Evolutionary conservation across 2,329 filamentous ascomycete genomes (phyloP), one percentile per base, ranked within the genome.

Genomic region (Monilinia fructicola): DNA sequence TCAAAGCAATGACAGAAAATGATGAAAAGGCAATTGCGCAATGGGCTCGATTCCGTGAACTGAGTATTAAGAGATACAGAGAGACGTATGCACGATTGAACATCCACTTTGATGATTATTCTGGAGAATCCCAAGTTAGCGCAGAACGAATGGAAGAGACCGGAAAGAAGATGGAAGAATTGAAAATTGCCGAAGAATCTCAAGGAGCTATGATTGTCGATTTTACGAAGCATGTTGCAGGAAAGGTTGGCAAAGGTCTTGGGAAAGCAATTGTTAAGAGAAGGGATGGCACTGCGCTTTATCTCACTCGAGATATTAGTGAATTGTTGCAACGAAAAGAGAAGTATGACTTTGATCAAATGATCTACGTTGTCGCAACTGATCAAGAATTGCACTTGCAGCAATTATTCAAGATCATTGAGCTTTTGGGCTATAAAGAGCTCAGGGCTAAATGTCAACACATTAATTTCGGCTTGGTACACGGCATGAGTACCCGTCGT

Each of bases 291-390:
- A 92, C 89, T 16, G 90, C 89, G 52, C 83, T 92, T 44, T 93
- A 94, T 76, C 83, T 93, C 56, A 91, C 91, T 61, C 86, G 90
- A 71, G 90, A 94, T 77, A 89, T 93, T 69, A 90, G 87, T 71
- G 89, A 92, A 74, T 84, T 91, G 38, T 78, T 92, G 64, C 84
- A 87, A 73, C 85, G 90, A 66, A 79, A 85, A 58, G 81, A 87
- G 28, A 83, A 84, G 73, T 86, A 87, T 78, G 76, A 86, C 14
- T 92, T 91, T 72, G 89, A 93, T 78, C 86, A 91, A 76, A 91
- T 93, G 89, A 89, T 92, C 69, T 93, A 92, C 73, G 90, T 93
- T 12, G 86, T 92, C 40, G 89, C 89, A 1, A 87, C 85, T 28
- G 85, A 88, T 70, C 90, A 93, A 73, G 89, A 90, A 72, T 81